These are phyloP conservation scores for Stylonectria norvegica DNA, from an alignment of 2,329 filamentous ascomycete species.

Conservation along the genomic window DNA sequence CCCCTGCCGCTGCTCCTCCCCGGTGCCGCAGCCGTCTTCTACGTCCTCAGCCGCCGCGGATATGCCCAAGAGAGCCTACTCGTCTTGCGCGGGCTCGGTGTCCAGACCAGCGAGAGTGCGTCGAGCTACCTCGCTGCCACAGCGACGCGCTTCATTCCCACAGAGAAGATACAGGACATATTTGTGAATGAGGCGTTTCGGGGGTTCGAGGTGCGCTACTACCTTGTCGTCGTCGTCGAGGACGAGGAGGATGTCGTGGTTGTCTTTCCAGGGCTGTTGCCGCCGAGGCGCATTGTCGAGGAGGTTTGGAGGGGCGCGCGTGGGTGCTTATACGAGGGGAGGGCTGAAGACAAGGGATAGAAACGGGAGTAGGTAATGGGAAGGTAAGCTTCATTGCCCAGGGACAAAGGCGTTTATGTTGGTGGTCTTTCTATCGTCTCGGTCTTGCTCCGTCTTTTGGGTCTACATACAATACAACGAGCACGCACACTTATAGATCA, in stretches of 20 bases:
- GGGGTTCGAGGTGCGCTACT: constrained; percentile 87
- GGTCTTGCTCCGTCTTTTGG: no score
- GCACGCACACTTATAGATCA: no score
- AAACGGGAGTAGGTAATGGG: no score
- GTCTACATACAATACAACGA: no score
- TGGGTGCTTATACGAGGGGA: constrained; percentile 69
- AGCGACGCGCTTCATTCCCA: constrained; percentile 70
- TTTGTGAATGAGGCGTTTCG: constrained; percentile 93
- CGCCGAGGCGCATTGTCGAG: constrained; percentile 71
- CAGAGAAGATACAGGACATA: constrained; percentile 86
- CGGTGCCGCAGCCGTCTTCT: constrained; percentile 36
- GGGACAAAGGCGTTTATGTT: no score
- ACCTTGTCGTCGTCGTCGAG: constrained; percentile 84
- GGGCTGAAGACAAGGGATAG: constrained; percentile 31
- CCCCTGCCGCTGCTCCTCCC: constrained; percentile 42
- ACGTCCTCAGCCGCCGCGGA: constrained; percentile 43
- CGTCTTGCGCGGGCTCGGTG: constrained; percentile 81
- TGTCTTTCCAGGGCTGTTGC: constrained; percentile 84
- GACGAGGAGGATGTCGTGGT: constrained; percentile 86
- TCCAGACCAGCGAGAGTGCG: constrained; percentile 73
- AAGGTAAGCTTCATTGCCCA: no score
- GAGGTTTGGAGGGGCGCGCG: constrained; percentile 85
- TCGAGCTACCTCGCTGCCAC: constrained; percentile 55
- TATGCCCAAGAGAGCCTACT: constrained; percentile 77
- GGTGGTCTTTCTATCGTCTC: no score